Conservation (phyloP, 2,329 filamentous ascomycete species). For the Diaporthe humulicola region DNA sequence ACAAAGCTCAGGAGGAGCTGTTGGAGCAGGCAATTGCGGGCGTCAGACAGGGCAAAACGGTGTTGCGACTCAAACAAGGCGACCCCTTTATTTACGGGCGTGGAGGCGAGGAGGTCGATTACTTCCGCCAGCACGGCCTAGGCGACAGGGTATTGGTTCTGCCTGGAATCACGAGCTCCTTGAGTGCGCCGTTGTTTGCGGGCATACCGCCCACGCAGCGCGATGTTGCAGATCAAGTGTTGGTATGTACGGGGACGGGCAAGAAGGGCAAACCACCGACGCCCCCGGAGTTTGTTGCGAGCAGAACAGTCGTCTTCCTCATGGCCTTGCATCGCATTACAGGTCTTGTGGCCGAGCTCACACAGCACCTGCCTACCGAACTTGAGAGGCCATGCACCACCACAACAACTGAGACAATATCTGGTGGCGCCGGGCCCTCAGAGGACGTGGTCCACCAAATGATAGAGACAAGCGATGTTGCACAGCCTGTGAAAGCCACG, state of each 20-base stretch:
- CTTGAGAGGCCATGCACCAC: constrained; percentile 44
- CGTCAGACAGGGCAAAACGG: constrained; percentile 75
- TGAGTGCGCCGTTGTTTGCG: constrained; percentile 90
- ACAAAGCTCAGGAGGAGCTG: constrained; percentile 91
- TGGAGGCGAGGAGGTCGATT: constrained; percentile 91
- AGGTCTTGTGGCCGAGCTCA: constrained; percentile 80
- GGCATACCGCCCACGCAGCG: constrained; percentile 90
- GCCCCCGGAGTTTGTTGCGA: constrained; percentile 83
- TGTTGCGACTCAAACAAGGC: constrained; percentile 93
- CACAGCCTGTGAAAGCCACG: constrained; percentile 16
- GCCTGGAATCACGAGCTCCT: constrained; percentile 89
- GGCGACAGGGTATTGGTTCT: constrained; percentile 76
- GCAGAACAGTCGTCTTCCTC: constrained; percentile 89
- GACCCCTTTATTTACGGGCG: constrained; percentile 97
- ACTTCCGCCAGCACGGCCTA: constrained; percentile 81
- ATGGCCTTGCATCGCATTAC: constrained; percentile 93
- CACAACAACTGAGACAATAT: constrained; percentile 15
- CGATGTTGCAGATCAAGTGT: constrained; percentile 89
- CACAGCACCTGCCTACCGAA: constrained; percentile 54
- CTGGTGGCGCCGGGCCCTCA: neutral
- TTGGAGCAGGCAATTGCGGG: constrained; percentile 82
- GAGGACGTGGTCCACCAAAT: constrained; percentile 32
- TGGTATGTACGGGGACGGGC: constrained; percentile 97
- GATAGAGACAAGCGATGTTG: constrained; percentile 24
- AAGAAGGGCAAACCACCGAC: constrained; percentile 86